Conservation (phyloP, 2,329 filamentous ascomycete species). For the Talaromyces sp. region DNA sequence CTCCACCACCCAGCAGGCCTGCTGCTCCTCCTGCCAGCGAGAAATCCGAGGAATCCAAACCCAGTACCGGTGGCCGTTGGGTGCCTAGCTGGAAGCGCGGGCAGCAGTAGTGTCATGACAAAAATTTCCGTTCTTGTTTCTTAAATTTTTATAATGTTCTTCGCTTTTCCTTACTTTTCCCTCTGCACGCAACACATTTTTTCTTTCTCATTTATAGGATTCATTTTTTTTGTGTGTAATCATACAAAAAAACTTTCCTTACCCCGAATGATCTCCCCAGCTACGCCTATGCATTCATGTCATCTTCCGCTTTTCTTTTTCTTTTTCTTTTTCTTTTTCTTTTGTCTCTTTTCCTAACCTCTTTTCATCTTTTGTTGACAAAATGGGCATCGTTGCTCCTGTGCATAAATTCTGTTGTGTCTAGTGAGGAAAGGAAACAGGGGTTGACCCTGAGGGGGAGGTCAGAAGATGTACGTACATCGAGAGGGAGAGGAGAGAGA, state of each 20-base stretch:
- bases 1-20: constrained; percentile 15
- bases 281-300: neutral
- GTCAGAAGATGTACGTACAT: neutral
- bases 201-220: neutral
- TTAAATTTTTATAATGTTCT: constrained; percentile 1
- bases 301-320: neutral
- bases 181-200: neutral
- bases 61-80: constrained; percentile 22
- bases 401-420: neutral
- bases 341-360: neutral
- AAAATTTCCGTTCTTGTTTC: neutral
- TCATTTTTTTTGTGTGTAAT: neutral
- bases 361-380: neutral
- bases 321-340: too few species aligned
- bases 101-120: constrained; percentile 20
- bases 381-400: neutral
- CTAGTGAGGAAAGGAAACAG: neutral
- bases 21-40: constrained; percentile 17
- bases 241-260: neutral
- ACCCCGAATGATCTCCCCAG: neutral
- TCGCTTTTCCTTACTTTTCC: neutral
- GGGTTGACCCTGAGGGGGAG: neutral
- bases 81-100: constrained; percentile 30
- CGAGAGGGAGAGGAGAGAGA: neutral
- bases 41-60: constrained; percentile 24